Evolutionary conservation across 805 yeast genomes (phyloP), one percentile per base, ranked within the genome.

Genomic region (Pichia cabralensis): DNA sequence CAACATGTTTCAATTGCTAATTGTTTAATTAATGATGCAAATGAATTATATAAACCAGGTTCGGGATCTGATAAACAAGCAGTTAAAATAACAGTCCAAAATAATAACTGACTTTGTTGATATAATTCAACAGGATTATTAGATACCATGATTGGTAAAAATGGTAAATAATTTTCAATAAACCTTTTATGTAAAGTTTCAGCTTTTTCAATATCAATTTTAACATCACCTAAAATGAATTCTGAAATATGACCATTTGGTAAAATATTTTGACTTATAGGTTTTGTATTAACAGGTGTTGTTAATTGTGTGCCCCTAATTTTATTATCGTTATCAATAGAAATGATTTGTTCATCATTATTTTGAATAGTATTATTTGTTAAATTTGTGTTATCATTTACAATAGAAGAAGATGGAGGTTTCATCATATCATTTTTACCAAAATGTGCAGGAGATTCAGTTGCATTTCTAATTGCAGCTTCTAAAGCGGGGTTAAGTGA

Each of bases 1-100:
- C 95, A 84, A 58, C 95, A 85, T 0, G 94, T 83, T 49, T 83
- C 94, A 34, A 84, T 84, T 0, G 95, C 95, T 45, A 86, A 61
- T 49, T 83, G 92, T 49, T 82, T 83, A 45, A 88, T 81, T 27
- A 84, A 64, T 2, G 83, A 73, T 12, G 92, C 80, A 30, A 86
- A 61, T 20, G 80, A 68, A 56, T 74, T 72, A 61, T 88, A 88
- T 30, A 85, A 53, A 0, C 81, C 67, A 3, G 96, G 95, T 31
- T 82, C 89, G 0, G 94, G 89, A 47, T 86, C 95, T 0, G 94
- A 76, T 14, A 80, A 61, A 29, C 92, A 76, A 0, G 95, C 94
- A 0, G 94, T 84, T 29, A 83, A 63, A 64, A 84, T 80, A 3
- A 86, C 89, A 0, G 94, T 72, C 96, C 96, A 88, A 52, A 88